Conservation (phyloP, 805 yeast genomes). For the Kluyveromyces siamensis region DNA sequence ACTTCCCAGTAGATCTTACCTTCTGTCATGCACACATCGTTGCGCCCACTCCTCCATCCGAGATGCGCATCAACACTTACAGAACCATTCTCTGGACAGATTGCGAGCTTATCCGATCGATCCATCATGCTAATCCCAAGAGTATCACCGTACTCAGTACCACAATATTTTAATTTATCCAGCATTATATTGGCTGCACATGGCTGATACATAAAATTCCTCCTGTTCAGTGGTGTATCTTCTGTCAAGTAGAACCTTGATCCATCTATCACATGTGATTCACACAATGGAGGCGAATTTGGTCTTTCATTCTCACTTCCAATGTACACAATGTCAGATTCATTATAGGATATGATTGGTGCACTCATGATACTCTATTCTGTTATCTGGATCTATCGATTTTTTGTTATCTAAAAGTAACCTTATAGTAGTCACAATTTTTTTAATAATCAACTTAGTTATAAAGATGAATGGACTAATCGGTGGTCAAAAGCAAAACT, state of each 20-base stretch:
- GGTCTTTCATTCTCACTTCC: slow-evolving; percentile 11
- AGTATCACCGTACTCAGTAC: slow-evolving; percentile 57
- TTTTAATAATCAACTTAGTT: too few relatives aligned
- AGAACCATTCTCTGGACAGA: slow-evolving; percentile 28
- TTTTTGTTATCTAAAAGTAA: too few relatives aligned
- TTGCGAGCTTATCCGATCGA: slow-evolving; percentile 47
- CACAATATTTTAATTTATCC: slow-evolving; percentile 49
- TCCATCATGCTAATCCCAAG: slow-evolving; percentile 37
- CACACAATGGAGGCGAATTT: slow-evolving; percentile 14
- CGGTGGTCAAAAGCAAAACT: too few relatives aligned
- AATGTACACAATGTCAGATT: slow-evolving; percentile 15
- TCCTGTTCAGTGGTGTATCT: slow-evolving; percentile 71
- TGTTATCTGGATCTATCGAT: too few relatives aligned
- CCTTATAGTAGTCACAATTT: too few relatives aligned
- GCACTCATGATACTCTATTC: background rate
- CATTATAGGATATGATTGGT: slow-evolving; percentile 5
- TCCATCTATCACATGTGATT: slow-evolving; percentile 7
- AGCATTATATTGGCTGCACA: slow-evolving; percentile 65
- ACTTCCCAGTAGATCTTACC: slow-evolving; percentile 80
- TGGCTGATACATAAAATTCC: slow-evolving; percentile 75
- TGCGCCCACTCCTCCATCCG: slow-evolving; percentile 77
- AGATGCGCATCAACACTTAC: slow-evolving; percentile 43
- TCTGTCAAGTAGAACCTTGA: slow-evolving; percentile 30
- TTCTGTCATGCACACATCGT: slow-evolving; percentile 66
- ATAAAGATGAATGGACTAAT: too few relatives aligned